Evolutionary conservation across 805 yeast genomes (phyloP), one percentile per base, ranked within the genome.

Genomic region (Spathaspora sp.): DNA sequence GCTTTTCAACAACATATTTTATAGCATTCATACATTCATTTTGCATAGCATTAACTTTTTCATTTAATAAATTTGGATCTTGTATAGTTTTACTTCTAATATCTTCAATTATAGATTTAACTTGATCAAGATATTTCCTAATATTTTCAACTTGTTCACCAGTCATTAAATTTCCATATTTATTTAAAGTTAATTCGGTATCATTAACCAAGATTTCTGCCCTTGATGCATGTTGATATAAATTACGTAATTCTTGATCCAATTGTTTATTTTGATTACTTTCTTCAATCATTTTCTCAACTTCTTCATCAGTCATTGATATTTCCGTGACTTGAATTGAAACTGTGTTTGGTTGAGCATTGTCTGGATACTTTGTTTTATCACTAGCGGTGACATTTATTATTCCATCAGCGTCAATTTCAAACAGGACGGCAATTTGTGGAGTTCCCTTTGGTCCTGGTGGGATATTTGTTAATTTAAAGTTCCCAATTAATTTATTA

Each of bases 181-280:
- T 96, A 58, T 76, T 75, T 55, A 94, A 74, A 9, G 97, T 93
- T 70, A 80, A 79, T 69, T 91, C 97, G 48, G 96, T 90, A 69
- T 94, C 99, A 62, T 87, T 85, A 59, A 90, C 82, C 48, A 86
- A 77, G 60, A 86, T 83, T 57, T 87, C 96, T 23, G 90, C 88
- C 64, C 85, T 79, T 64, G 87, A 86, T 40, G 93, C 89, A 62
- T 82, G 84, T 63, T 87, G 91, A 55, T 85, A 77, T 51, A 83
- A 76, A 59, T 79, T 82, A 60, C 80, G 82, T 61, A 79, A 72
- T 46, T 78, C 73, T 48, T 79, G 80, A 67, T 87, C 96, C 51
- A 66, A 70, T 49, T 79, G 81, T 57, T 81, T 81, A 71, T 80
- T 82, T 50, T 74, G 75, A 57, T 81, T 82, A 53, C 90, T 90